Percentiles rank a stretch among this genome's conserved stretches.
Evolutionary conservation across 2,329 filamentous ascomycete species (phyloP).

Genomic region (Boeremia lycopersici): DNA sequence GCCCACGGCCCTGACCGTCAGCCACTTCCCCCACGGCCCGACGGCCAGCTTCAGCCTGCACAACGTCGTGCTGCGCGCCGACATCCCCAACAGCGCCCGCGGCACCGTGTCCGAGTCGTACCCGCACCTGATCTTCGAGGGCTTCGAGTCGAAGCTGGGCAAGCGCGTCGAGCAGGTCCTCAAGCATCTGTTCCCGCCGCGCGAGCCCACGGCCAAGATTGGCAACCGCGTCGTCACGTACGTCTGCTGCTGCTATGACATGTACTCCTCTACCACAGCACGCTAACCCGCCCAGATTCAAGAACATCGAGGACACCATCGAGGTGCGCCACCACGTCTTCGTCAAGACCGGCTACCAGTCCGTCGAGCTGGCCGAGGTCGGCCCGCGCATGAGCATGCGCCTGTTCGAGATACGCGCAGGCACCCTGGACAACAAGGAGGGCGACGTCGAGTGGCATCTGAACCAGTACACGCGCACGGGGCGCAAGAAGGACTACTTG

Average conservation of each 20-base stretch:
- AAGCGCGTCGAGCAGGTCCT: constrained; percentile 85
- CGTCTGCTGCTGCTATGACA: constrained; percentile 9
- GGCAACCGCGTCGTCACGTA: constrained; percentile 83
- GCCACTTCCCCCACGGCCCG: constrained; percentile 86
- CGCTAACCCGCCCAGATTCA: constrained; percentile 52
- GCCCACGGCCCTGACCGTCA: constrained; percentile 86
- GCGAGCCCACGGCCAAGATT: constrained; percentile 78
- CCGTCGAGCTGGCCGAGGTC: constrained; percentile 60
- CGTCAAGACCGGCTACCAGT: constrained; percentile 88
- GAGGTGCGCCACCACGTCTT: constrained; percentile 95
- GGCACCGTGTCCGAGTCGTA: constrained; percentile 93
- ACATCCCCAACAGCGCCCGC: constrained; percentile 85
- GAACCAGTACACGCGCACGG: constrained; percentile 92
- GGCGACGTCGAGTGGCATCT: constrained; percentile 97
- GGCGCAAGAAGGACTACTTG: constrained; percentile 93
- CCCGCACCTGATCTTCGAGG: constrained; percentile 94
- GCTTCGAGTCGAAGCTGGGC: constrained; percentile 82
- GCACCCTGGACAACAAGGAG: constrained; percentile 91
- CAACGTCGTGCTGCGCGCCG: constrained; percentile 89
- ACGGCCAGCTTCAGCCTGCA: constrained; percentile 87
- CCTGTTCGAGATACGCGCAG: constrained; percentile 88
- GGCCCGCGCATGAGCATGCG: constrained; percentile 96
- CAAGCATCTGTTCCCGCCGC: constrained; percentile 91
- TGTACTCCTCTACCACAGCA: no score
- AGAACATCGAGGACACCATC: constrained; percentile 85